These are phyloP conservation scores for Paraphoma sp. DNA, from an alignment of 2,329 filamentous ascomycete species.

Conservation along the genomic window DNA sequence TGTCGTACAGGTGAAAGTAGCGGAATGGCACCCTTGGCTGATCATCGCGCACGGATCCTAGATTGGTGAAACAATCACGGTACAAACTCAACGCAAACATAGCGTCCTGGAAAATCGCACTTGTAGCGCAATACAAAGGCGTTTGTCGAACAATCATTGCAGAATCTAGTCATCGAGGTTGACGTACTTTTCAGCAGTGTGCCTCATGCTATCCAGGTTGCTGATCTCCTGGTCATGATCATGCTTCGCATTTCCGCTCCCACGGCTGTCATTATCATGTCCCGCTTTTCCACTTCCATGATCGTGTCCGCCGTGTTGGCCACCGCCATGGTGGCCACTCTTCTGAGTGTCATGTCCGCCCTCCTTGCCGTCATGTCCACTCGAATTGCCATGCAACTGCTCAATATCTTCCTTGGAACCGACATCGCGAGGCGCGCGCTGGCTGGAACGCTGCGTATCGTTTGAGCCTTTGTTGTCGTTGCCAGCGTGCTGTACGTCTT, in stretches of 20 bases:
- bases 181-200: conserved; percentile 22
- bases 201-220: conserved; percentile 4
- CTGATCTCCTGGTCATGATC: neutral
- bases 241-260: neutral
- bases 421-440: conserved; percentile 1
- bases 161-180: conserved; percentile 8
- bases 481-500: conserved; percentile 6
- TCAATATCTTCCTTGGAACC: conserved; percentile 13
- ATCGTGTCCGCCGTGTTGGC: neutral
- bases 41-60: too few species aligned
- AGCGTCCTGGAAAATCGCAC: neutral
- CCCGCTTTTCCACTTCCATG: neutral
- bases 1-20: too few species aligned
- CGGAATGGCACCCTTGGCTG: too few species aligned
- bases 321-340: neutral
- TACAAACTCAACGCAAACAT: neutral
- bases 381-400: conserved; percentile 10
- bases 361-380: neutral
- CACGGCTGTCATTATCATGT: neutral
- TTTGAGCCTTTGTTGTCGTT: neutral
- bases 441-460: conserved; percentile 3
- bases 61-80: too few species aligned
- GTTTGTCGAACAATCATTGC: neutral
- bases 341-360: neutral
- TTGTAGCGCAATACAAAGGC: too few species aligned